These are phyloP conservation scores for Phialocephala sp. DNA, from an alignment of 2,329 filamentous ascomycete genomes.

Conservation along the genomic window DNA sequence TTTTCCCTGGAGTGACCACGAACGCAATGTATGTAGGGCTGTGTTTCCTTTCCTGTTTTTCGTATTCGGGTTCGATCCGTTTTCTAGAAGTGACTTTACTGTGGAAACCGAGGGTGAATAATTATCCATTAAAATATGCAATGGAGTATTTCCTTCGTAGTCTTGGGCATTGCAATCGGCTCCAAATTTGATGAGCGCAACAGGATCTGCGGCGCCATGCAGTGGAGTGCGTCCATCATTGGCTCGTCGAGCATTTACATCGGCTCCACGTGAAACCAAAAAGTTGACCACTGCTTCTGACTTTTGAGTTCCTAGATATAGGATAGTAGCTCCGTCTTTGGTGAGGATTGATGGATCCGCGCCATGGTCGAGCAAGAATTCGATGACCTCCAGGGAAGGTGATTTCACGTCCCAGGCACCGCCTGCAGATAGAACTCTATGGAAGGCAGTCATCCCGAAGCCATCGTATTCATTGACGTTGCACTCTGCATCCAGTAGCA, in stretches of 20 bases:
- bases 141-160: constrained; percentile 20
- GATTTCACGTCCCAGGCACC: background rate
- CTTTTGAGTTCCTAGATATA: constrained; percentile 8
- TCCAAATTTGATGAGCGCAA: constrained; percentile 18
- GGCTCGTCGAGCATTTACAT: constrained; percentile 12
- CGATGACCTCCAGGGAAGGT: background rate
- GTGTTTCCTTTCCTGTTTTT: constrained; percentile 8
- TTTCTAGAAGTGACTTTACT: background rate
- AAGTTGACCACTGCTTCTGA: constrained; percentile 1
- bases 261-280: constrained; percentile 12
- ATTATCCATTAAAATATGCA: constrained; percentile 15
- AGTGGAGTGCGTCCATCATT: constrained; percentile 14
- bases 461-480: constrained; percentile 17
- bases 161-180: constrained; percentile 24
- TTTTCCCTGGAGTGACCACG: background rate
- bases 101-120: background rate
- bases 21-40: background rate
- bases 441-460: constrained; percentile 5
- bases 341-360: constrained; percentile 43
- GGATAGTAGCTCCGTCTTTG: constrained; percentile 12
- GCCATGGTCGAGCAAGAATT: constrained; percentile 36
- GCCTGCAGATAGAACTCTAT: background rate
- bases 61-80: constrained; percentile 7
- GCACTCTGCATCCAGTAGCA: constrained; percentile 19
- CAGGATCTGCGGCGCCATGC: background rate